Percentiles rank a stretch among this genome's conserved stretches.
These are phyloP conservation scores for Globisporangium middletonii DNA, from an alignment of 352 stramenopile species.

Conservation along the genomic window DNA sequence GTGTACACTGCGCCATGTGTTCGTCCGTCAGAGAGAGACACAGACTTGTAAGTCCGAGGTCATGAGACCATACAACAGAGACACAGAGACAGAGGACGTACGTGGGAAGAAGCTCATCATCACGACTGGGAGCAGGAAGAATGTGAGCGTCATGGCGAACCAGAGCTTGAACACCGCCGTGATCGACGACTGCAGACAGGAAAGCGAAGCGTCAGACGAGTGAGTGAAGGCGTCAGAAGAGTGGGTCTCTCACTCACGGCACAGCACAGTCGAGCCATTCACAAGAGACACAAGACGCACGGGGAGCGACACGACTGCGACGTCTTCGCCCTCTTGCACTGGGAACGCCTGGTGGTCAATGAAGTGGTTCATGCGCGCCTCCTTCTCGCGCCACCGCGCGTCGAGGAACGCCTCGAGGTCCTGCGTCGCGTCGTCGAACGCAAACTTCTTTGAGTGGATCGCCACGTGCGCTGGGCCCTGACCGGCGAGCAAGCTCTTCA, in stretches of 20 bases:
- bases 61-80: not conserved
- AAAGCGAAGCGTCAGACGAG: conserved; percentile 4
- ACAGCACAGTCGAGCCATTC: conserved; percentile 2
- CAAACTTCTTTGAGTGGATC: conserved; percentile 57
- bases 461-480: conserved; percentile 42
- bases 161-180: conserved; percentile 65
- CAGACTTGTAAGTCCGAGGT: too few relatives aligned
- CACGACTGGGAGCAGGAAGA: conserved; percentile 61
- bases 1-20: conserved; percentile 47
- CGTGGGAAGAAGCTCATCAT: conserved; percentile 77
- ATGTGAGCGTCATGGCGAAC: conserved; percentile 57
- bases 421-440: conserved; percentile 44
- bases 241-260: not conserved
- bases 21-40: too few relatives aligned
- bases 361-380: conserved; percentile 67
- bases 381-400: conserved; percentile 67
- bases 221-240: not conserved
- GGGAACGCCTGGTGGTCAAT: conserved; percentile 66
- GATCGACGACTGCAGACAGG: conserved; percentile 42
- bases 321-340: conserved; percentile 19
- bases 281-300: not conserved
- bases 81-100: conserved; percentile 21
- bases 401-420: conserved; percentile 67
- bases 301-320: conserved; percentile 33
- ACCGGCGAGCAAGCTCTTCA: conserved; percentile 64